Base-by-base conservation (phyloP, 164 flowering plant genomes). In the Berberis thunbergii region DNA sequence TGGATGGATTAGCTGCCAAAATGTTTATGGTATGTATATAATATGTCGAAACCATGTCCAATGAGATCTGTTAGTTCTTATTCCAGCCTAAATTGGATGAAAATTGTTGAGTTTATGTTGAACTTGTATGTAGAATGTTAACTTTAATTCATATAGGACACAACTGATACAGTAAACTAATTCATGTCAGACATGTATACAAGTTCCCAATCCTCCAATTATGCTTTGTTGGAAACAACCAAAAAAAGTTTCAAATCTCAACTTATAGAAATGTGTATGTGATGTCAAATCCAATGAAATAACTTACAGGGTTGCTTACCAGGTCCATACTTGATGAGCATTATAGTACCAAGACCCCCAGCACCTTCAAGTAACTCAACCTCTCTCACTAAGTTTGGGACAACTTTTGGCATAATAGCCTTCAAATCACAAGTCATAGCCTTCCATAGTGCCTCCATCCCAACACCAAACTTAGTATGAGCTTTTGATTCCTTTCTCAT, bases 271-370 rank as follows among this genome's bases (percentile, higher is more conserved):
- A 60, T 3, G 7, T 11, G 26, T 7, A 12, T 43, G 39, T 7
- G 54, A 26, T 26, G 26, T 26, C 26, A 26, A 26, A 26, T 26
- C 26, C 26, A 26, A 26, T n/a, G 41, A 55, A n/a, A 12, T 4
- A 42, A 54, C 4, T 38, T 41, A 26, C 7, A 66, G 26, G 26
- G 26, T 26, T 26, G 26, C 65, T 69, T 8, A 78, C 82, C 75
- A n/a, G 76, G 45, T 52, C 62, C 72, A 52, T 78, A 78, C 45
- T 50, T 67, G 69, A 81, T 61, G 68, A 73, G 80, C 45, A 69
- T 61, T 59, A 75, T 66, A 7, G 82, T 68, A 39, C 77, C 84
- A 65, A 77, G 72, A 46, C 81, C 85, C 52, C 83, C 85, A 67
- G 79, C 81, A 62, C 85, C 83, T 67, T 77, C 81, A 41, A 79